Conservation (phyloP, 805 yeast genomes). For the Starmerella ratchasimensis region DNA sequence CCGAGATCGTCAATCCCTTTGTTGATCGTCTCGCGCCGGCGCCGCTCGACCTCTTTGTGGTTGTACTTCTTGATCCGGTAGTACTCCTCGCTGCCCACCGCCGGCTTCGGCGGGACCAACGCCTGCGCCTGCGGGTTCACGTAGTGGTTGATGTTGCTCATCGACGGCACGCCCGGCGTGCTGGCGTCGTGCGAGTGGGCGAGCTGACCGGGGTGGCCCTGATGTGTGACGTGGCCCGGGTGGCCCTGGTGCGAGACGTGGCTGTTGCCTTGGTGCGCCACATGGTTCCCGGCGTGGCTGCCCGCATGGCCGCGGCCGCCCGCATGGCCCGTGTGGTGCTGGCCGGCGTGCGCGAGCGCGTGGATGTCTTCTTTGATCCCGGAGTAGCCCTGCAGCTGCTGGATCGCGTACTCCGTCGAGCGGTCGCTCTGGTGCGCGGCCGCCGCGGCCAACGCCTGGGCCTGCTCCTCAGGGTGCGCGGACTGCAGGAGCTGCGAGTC, state of each 20-base stretch:
- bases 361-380: conserved; percentile 15
- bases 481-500: conserved; percentile 18
- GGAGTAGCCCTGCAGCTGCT: conserved; percentile 18
- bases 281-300: no score
- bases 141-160: no score
- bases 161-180: no score
- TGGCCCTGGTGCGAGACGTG: no score
- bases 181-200: no score
- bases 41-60: conserved; percentile 41
- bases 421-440: conserved; percentile 18
- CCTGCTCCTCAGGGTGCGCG: conserved; percentile 17
- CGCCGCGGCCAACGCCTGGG: conserved; percentile 17
- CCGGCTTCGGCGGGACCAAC: conserved; percentile 43
- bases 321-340: conserved; percentile 1
- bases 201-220: background rate
- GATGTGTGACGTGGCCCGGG: no score
- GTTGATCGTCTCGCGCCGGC: conserved; percentile 27
- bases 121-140: conserved; percentile 1
- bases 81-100: conserved; percentile 74
- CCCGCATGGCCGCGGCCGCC: no score
- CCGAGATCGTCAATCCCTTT: conserved; percentile 30
- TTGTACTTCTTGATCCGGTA: conserved; percentile 69
- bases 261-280: no score
- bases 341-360: conserved; percentile 11
- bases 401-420: conserved; percentile 18